Evolutionary conservation across 2,329 filamentous ascomycete genomes (phyloP).

Genomic region (Cercospora sesami): DNA sequence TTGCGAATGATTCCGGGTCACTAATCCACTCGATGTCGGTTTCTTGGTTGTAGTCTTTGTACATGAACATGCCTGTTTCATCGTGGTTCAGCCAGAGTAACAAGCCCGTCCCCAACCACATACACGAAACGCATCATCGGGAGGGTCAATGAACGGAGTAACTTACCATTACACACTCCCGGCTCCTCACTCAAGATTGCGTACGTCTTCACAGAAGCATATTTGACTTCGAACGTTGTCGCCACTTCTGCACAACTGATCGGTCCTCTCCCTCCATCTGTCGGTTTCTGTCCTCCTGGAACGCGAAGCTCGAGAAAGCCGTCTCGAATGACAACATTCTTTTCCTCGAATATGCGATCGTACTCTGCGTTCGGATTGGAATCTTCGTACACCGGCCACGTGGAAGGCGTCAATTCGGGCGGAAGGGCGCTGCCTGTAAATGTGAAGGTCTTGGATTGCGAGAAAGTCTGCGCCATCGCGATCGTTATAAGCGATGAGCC

Average conservation of each 20-base stretch:
- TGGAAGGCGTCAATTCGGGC: slow-evolving; percentile 1
- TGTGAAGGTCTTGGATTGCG: slow-evolving; percentile 10
- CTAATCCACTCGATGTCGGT: slow-evolving; percentile 32
- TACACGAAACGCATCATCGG: neutral
- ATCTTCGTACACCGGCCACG: slow-evolving; percentile 7
- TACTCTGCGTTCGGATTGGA: slow-evolving; percentile 4
- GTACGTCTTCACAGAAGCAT: slow-evolving; percentile 25
- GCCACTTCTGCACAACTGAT: slow-evolving; percentile 23
- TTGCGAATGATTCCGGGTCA: slow-evolving; percentile 24
- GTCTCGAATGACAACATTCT: slow-evolving; percentile 15
- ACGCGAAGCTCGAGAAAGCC: slow-evolving; percentile 23
- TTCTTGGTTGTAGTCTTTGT: slow-evolving; percentile 26
- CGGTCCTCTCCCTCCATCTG: slow-evolving; percentile 5
- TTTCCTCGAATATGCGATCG: neutral
- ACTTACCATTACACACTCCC: slow-evolving; percentile 19
- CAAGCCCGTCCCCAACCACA: neutral
- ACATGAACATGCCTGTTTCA: slow-evolving; percentile 27
- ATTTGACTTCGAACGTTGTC: slow-evolving; percentile 20
- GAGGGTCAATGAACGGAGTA: neutral
- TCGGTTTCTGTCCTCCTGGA: slow-evolving; percentile 14
- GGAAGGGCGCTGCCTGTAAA: slow-evolving; percentile 11
- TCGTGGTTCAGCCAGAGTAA: neutral
- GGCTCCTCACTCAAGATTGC: slow-evolving; percentile 13
- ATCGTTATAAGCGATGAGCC: neutral
- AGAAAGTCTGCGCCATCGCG: slow-evolving; percentile 6